These are phyloP conservation scores for Picea glauca DNA, from an alignment of 75 land plant genomes.

Conservation along the genomic window DNA sequence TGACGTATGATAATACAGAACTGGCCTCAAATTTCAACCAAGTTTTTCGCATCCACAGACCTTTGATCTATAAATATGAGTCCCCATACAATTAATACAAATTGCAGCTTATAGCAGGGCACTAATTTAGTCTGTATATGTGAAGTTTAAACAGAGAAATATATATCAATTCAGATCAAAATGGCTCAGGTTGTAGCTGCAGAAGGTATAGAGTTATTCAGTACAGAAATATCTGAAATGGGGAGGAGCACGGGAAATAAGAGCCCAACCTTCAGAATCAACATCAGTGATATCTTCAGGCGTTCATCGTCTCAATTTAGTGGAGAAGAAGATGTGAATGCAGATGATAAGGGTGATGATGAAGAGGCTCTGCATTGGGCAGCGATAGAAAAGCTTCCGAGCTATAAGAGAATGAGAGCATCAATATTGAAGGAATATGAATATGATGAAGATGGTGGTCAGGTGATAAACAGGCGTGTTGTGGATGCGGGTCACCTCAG, in stretches of 20 bases:
- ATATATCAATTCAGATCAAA: background rate
- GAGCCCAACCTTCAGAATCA: background rate
- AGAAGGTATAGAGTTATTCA: background rate
- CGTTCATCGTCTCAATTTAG: background rate
- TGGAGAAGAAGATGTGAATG: too few relatives aligned
- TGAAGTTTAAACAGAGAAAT: too few relatives aligned
- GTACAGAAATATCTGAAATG: background rate
- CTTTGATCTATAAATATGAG: too few relatives aligned
- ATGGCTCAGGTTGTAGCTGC: background rate
- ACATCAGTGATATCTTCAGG: background rate
- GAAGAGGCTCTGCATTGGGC: conserved; percentile 19
- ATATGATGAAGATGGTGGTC: background rate
- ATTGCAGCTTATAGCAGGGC: too few relatives aligned
- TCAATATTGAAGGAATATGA: conserved; percentile 14
- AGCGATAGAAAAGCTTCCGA: conserved; percentile 27
- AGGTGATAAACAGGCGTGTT: conserved; percentile 2
- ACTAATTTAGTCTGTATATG: too few relatives aligned
- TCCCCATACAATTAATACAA: too few relatives aligned
- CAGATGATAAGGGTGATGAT: background rate
- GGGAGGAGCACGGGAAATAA: background rate
- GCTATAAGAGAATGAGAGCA: conserved; percentile 9
- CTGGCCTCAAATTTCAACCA: too few relatives aligned
- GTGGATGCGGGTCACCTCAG: conserved; percentile 52
- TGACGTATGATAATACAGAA: too few relatives aligned
- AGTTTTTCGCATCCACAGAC: too few relatives aligned